phyloP scores from a whole-genome alignment of 139 green algal species.

The Chlorella sp. region DNA sequence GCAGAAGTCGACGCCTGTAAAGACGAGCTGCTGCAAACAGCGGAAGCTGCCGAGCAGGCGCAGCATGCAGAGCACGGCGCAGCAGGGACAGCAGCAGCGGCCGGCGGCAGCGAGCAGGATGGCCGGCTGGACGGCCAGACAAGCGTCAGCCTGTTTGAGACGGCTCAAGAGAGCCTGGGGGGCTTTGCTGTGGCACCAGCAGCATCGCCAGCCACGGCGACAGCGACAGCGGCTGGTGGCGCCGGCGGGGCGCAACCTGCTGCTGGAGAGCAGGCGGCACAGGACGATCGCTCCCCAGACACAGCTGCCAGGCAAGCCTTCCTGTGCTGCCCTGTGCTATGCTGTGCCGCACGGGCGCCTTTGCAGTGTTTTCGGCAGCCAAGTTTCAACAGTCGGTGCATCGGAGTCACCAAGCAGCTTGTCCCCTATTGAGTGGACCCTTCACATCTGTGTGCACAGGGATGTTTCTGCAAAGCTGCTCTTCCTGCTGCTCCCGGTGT shows the following conservation, averaged over 20 bases:
- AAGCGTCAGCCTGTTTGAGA: not conserved
- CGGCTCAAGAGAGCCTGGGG: conserved; percentile 7
- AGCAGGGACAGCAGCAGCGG: not conserved
- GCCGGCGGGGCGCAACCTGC: too few relatives aligned
- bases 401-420: too few relatives aligned
- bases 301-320: not conserved
- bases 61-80: not conserved
- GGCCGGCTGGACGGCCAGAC: not conserved
- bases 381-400: too few relatives aligned
- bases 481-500: not conserved
- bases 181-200: not conserved
- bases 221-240: not conserved
- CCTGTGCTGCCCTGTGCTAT: too few relatives aligned
- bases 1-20: conserved; percentile 14
- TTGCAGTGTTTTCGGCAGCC: too few relatives aligned
- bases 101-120: not conserved
- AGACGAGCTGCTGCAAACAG: conserved; percentile 1
- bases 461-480: not conserved
- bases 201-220: not conserved
- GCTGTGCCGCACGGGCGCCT: too few relatives aligned
- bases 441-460: too few relatives aligned
- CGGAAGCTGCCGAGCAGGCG: not conserved
- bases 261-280: too few relatives aligned
- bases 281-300: not conserved
- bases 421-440: too few relatives aligned